Evolutionary conservation across 768 basidiomycete genomes (phyloP), one percentile per base, ranked within the genome.

Genomic region (Fibroporia radiculosa): DNA sequence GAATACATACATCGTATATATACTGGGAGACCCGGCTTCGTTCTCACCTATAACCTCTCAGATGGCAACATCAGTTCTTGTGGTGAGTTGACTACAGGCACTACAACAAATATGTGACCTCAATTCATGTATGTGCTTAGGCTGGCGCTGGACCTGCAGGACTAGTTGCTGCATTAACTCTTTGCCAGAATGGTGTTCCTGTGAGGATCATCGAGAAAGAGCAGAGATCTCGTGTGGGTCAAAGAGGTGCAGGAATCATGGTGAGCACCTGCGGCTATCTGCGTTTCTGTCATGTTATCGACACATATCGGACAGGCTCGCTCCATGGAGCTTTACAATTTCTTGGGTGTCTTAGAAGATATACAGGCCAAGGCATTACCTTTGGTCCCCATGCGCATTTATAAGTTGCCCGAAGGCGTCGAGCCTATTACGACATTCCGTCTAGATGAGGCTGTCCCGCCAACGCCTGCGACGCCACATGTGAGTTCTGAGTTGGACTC

Each of bases 191-290:
- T 24, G 54, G 50, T 20, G 29, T 59, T 2, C 46, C 51, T 14
- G 46, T 59, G 3, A 47, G 55, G 4, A 31, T 59, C 37, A 45
- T 56, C 24, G 57, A 58, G n/a, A 56, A 53, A 14, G 32, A 38
- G 3, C 10, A 42, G 0, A 47, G 42, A 0, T 54, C 53, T 39
- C 55, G 56, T 14, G 42, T 40, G 3, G 59, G 61, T 8, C 49
- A 51, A 5, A 53, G 63, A 3, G 66, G 61, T 0, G 20, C 55
- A 18, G 63, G 57, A 4, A 40, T 62, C 26, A 50, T 52, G 44
- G 65, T 66, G 19, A 1, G 54, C n/a, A 18, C 38, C 16, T 7
- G 14, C 27, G 6, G 7, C 19, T 16, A 11, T 24, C 8, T 38
- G 16, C 4, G 33, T 12, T 20, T 5, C 12, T 5, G 1, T 1